Evolutionary conservation across 768 basidiomycete species (phyloP).

Genomic region (Amanita inopinata): DNA sequence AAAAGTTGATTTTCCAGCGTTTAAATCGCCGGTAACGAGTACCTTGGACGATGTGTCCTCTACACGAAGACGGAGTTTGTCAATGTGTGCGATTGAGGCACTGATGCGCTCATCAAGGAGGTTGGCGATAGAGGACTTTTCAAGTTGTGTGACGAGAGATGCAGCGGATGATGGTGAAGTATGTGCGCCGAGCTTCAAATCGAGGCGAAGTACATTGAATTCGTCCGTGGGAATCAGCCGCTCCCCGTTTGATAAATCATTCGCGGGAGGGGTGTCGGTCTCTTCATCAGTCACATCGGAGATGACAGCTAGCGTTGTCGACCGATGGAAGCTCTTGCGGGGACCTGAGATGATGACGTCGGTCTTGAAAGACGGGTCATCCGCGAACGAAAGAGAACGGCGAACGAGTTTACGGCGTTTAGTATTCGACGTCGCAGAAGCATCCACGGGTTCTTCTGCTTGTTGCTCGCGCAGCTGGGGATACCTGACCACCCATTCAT

Average conservation of each 20-base stretch:
- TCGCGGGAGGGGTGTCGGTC: constrained; percentile 20
- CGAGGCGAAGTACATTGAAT: constrained; percentile 84
- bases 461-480: constrained; percentile 55
- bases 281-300: constrained; percentile 35
- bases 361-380: constrained; percentile 61
- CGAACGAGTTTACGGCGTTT: constrained; percentile 34
- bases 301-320: constrained; percentile 49
- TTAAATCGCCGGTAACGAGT: constrained; percentile 95
- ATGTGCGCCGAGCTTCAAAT: constrained; percentile 81
- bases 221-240: constrained; percentile 42
- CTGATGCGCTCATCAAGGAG: constrained; percentile 81
- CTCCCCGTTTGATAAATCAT: constrained; percentile 21
- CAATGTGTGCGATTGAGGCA: constrained; percentile 66
- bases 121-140: constrained; percentile 87
- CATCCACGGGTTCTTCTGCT: constrained; percentile 16
- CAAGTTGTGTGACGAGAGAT: constrained; percentile 81
- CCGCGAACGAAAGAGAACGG: constrained; percentile 76
- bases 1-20: constrained; percentile 97
- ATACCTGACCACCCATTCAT: constrained; percentile 84
- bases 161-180: constrained; percentile 53
- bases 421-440: constrained; percentile 18
- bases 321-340: constrained; percentile 40
- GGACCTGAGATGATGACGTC: constrained; percentile 52
- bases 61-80: constrained; percentile 78
- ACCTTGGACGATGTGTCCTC: constrained; percentile 92